Base-by-base conservation (phyloP, 2,329 filamentous ascomycete species). In the Beauveria scarabaeidicola region DNA sequence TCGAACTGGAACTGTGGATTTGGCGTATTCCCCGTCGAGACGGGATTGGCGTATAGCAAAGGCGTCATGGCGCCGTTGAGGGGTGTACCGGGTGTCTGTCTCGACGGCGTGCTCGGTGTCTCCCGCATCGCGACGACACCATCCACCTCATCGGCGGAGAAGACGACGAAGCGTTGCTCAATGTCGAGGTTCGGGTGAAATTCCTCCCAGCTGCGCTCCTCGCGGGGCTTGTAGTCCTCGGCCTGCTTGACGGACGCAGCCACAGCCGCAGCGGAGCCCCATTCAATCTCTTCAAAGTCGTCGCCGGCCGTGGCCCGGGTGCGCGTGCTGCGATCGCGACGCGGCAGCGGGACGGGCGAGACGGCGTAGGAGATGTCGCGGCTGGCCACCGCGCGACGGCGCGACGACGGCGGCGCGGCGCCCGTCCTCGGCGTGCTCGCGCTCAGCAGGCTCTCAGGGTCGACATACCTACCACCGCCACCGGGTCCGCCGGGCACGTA, bases 151-250 rank as follows among this genome's bases (percentile, higher is more conserved):
- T 94, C 87, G 2, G 91, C 86, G 52, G 82, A 85, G 69, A 92
- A 92, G 3, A 96, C 79, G 65, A 88, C 84, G 64, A 97, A 88
- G 4, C 83, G 84, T 13, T 82, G 82, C 60, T 96, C 91, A 52
- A 97, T 91, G 75, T 97, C 92, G 56, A 99, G 83, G 67, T 97
- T 90, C 0, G 91, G 91, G 73, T 99, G 94, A 64, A 97, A 97
- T 71, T 99, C 94, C 69, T 97, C 92, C 91, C 93, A 99, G 56
- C 91, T 90, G 63, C 93, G 86, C 76, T 99, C 94, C 75, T 99
- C 94, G 69, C 94, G 83, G 36, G 94, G 94, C 72, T 99, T 99
- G 75, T 97, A 97, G 54, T 93, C 92, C 77, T 97, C 94, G 67
- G 86, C 92, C 70, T 96, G 91, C 66, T 91, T 90, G 61, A 94